Evolutionary conservation across 2,329 filamentous ascomycete species (phyloP).

Genomic region (Colletotrichum simmondsii): DNA sequence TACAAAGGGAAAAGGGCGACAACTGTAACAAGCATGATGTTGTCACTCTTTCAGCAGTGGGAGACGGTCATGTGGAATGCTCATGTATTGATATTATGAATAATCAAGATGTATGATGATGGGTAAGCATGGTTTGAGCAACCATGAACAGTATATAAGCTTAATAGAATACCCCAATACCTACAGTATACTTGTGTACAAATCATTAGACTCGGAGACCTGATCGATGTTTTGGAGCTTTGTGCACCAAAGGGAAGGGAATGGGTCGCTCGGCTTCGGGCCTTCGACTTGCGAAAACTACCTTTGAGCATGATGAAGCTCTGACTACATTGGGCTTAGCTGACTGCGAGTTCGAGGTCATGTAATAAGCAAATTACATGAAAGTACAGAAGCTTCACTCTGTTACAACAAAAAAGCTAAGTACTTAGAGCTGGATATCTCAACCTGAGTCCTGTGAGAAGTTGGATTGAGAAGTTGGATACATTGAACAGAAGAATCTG

Average conservation of each 20-base stretch:
- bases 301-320: too few relatives aligned
- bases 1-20: too few relatives aligned
- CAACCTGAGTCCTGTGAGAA: background rate
- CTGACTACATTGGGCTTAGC: too few relatives aligned
- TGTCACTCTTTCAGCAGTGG: background rate
- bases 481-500: background rate
- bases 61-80: background rate
- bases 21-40: background rate
- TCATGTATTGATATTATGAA: conserved; percentile 4
- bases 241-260: background rate
- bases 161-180: background rate
- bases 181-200: background rate
- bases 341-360: too few relatives aligned
- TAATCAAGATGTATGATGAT: background rate
- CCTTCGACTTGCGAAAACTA: too few relatives aligned
- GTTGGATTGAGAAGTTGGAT: background rate
- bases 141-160: background rate
- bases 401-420: background rate
- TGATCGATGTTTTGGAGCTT: background rate
- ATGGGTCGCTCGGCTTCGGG: too few relatives aligned
- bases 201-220: background rate
- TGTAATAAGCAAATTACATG: too few relatives aligned
- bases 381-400: background rate
- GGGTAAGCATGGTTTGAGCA: background rate
- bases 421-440: background rate